Base-by-base conservation (phyloP, 75 land plant species). In the Sequoiadendron giganteum region DNA sequence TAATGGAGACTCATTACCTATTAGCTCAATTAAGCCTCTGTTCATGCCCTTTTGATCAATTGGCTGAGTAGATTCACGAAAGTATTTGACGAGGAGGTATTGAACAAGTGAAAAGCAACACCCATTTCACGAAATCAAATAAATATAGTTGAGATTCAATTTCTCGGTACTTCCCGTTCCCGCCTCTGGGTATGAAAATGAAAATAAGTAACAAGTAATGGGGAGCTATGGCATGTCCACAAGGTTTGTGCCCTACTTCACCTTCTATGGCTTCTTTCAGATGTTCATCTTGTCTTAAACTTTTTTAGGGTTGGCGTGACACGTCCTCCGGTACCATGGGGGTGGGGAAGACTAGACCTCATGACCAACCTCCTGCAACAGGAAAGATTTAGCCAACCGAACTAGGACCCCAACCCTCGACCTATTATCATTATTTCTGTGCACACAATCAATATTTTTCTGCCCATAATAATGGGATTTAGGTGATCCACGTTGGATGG, bases 231-330 rank as follows among this genome's bases (percentile, higher is more conserved):
- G 38, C 13, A 73, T 73, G 36, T 34, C 36, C 36, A 73, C 36
- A 73, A 73, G 77, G 77, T 73, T 73, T 73, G 77, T 73, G 70
- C 7, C 70, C 70, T 65, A 25, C 28, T 65, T 65, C 70, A 65
- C 70, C 70, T 21, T 65, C 70, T 65, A 25, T 32, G 77, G 38
- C 38, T 73, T 73, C 77, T 73, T 73, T 73, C 3, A 38, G 13
- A 73, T 73, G 36, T 73, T 34, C 77, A 73, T 73, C 77, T 25
- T 65, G 28, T 0, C 70, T 8, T 21, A 21, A 5, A 25, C 70
- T 25, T 2, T 5, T 25, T 1, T 8, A 2, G 28, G n/a, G n/a
- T n/a, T n/a, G n/a, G n/a, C n/a, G n/a, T n/a, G n/a, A n/a, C n/a
- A n/a, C n/a, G n/a, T n/a, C n/a, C n/a, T n/a, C n/a, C n/a, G n/a